phyloP scores from a whole-genome alignment of 2,329 filamentous ascomycete genomes.

The Exophiala sideris region DNA sequence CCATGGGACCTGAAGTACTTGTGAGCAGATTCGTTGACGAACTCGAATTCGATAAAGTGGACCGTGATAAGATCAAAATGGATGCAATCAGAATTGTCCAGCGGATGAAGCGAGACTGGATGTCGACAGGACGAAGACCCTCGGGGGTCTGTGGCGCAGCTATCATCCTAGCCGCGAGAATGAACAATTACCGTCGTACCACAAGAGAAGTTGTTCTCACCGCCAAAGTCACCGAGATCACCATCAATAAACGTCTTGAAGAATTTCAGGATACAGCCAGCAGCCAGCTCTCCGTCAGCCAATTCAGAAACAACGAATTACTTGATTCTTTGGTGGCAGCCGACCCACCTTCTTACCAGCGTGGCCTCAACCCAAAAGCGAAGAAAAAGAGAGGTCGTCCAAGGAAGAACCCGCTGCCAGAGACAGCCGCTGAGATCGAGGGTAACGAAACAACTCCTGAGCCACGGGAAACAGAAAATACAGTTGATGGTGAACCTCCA shows the following conservation, averaged over 20 bases:
- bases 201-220: slow-evolving; percentile 96
- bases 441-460: slow-evolving; percentile 41
- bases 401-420: slow-evolving; percentile 28
- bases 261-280: slow-evolving; percentile 88
- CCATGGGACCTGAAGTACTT: slow-evolving; percentile 66
- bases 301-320: slow-evolving; percentile 59
- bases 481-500: slow-evolving; percentile 32
- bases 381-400: slow-evolving; percentile 45
- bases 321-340: slow-evolving; percentile 50
- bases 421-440: slow-evolving; percentile 43
- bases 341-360: slow-evolving; percentile 76
- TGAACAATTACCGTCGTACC: slow-evolving; percentile 96
- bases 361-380: slow-evolving; percentile 56
- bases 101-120: slow-evolving; percentile 96
- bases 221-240: slow-evolving; percentile 92
- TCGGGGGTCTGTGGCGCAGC: slow-evolving; percentile 93
- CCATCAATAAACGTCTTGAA: slow-evolving; percentile 83
- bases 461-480: slow-evolving; percentile 50
- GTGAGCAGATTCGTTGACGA: slow-evolving; percentile 88
- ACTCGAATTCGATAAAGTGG: slow-evolving; percentile 82
- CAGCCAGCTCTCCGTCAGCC: slow-evolving; percentile 78
- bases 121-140: slow-evolving; percentile 87
- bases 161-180: slow-evolving; percentile 88
- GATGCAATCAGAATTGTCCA: slow-evolving; percentile 84
- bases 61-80: slow-evolving; percentile 69